phyloP scores from a whole-genome alignment of 345 rosid genomes.

The Citrus sp. region DNA sequence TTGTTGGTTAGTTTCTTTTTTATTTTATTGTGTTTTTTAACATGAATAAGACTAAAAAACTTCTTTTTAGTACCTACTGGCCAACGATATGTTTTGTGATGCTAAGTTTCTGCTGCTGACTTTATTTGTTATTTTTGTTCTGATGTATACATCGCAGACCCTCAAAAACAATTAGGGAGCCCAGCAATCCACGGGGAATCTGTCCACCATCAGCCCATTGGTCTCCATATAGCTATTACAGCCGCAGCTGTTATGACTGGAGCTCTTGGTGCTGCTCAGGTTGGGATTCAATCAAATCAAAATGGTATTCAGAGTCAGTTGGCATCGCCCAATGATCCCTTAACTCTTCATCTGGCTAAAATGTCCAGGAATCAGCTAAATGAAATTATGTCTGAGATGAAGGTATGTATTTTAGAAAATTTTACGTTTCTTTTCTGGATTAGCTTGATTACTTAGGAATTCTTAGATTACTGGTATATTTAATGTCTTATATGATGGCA shows the following conservation, averaged over 20 bases:
- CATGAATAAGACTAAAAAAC: neutral
- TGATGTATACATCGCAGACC: slow-evolving; percentile 34
- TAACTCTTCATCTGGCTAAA: slow-evolving; percentile 84
- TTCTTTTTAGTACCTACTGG: neutral
- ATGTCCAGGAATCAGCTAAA: slow-evolving; percentile 84
- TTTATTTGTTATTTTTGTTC: neutral
- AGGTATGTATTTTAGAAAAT: slow-evolving; percentile 41
- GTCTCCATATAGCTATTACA: slow-evolving; percentile 68
- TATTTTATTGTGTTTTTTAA: slow-evolving; percentile 13
- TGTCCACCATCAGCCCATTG: slow-evolving; percentile 69
- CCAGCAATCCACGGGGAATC: slow-evolving; percentile 44
- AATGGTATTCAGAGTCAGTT: slow-evolving; percentile 44
- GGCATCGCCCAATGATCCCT: slow-evolving; percentile 67
- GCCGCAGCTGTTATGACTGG: slow-evolving; percentile 80
- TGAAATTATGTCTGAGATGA: slow-evolving; percentile 73
- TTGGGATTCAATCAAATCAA: slow-evolving; percentile 47
- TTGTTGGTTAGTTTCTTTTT: slow-evolving; percentile 45
- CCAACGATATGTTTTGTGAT: neutral
- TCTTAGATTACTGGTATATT: neutral
- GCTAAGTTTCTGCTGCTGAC: neutral
- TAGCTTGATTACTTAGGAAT: neutral
- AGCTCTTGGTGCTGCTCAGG: slow-evolving; percentile 75
- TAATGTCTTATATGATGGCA: slow-evolving; percentile 27
- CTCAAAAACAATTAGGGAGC: slow-evolving; percentile 63
- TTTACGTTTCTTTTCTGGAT: neutral